phyloP scores from a whole-genome alignment of 345 rosid genomes.

The Dipteronia dyeriana region DNA sequence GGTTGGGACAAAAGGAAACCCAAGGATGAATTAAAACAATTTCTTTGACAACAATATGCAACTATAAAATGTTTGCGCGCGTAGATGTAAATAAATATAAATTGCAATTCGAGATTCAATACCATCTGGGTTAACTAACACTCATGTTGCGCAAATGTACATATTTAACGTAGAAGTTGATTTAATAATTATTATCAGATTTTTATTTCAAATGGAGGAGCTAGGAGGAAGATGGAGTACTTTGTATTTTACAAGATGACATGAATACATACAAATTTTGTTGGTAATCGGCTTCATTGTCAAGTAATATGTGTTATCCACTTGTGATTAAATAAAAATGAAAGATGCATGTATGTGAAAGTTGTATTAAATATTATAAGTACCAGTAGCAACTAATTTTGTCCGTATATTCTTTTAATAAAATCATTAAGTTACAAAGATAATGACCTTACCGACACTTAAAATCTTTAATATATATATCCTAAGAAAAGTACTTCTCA shows the following conservation, averaged over 20 bases:
- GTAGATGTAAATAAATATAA: too few relatives aligned
- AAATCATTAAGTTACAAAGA: slow-evolving; percentile 1
- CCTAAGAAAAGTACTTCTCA: slow-evolving; percentile 7
- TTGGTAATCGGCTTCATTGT: background rate
- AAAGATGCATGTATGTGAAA: slow-evolving; percentile 12
- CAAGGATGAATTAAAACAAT: too few relatives aligned
- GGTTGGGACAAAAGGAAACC: too few relatives aligned
- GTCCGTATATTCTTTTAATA: slow-evolving; percentile 25
- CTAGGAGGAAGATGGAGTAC: background rate
- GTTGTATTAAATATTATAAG: slow-evolving; percentile 17
- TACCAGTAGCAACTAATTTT: slow-evolving; percentile 29
- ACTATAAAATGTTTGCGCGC: too few relatives aligned
- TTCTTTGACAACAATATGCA: too few relatives aligned
- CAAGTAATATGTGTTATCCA: slow-evolving; percentile 1
- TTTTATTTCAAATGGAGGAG: background rate
- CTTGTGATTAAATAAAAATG: slow-evolving; percentile 14
- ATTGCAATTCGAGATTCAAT: too few relatives aligned
- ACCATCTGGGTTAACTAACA: too few relatives aligned
- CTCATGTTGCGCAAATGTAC: too few relatives aligned
- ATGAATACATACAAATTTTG: background rate
- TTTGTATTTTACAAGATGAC: background rate
- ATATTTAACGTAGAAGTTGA: background rate
- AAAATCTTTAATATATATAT: background rate
- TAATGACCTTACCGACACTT: slow-evolving; percentile 34
- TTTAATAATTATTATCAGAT: background rate